A percentile compares a stretch with the other conserved stretches of the same genome.
phyloP scores from a whole-genome alignment of 257 asterid species.

The Hygrophila difformis region DNA sequence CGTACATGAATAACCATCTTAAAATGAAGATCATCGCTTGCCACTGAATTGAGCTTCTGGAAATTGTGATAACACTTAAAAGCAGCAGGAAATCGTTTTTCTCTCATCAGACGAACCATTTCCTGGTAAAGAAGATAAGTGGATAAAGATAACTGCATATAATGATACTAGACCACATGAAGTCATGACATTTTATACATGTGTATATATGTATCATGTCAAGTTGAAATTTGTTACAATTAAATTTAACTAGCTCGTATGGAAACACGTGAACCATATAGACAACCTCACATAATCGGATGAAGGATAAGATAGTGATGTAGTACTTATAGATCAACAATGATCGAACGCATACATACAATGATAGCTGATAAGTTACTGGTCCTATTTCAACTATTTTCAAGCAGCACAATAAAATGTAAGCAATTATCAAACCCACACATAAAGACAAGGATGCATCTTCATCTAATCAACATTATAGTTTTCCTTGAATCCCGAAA shows the following conservation, averaged over 20 bases:
- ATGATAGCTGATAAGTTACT: conserved; percentile 3
- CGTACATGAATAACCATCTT: conserved; percentile 95
- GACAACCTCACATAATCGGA: too few species aligned
- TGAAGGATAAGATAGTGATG: background rate
- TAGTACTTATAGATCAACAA: background rate
- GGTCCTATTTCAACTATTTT: conserved; percentile 6
- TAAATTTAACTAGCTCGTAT: too few species aligned
- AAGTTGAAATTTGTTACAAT: conserved; percentile 10
- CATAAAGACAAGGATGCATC: too few species aligned
- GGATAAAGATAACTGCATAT: conserved; percentile 10
- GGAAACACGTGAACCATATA: too few species aligned
- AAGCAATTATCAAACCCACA: background rate
- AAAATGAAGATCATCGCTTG: conserved; percentile 68
- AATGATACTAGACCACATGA: conserved; percentile 2
- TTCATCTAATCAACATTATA: too few species aligned
- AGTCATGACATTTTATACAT: too few species aligned
- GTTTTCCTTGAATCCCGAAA: too few species aligned
- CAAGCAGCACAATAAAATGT: background rate
- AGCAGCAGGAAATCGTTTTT: conserved; percentile 71
- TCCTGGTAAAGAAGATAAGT: conserved; percentile 45
- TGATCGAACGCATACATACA: background rate
- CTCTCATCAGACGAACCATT: conserved; percentile 76
- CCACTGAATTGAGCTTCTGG: conserved; percentile 43
- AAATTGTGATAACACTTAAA: conserved; percentile 83
- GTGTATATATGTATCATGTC: too few species aligned